Base-by-base conservation (phyloP, 1,284 basidiomycete species). In the Vanrija sp. region DNA sequence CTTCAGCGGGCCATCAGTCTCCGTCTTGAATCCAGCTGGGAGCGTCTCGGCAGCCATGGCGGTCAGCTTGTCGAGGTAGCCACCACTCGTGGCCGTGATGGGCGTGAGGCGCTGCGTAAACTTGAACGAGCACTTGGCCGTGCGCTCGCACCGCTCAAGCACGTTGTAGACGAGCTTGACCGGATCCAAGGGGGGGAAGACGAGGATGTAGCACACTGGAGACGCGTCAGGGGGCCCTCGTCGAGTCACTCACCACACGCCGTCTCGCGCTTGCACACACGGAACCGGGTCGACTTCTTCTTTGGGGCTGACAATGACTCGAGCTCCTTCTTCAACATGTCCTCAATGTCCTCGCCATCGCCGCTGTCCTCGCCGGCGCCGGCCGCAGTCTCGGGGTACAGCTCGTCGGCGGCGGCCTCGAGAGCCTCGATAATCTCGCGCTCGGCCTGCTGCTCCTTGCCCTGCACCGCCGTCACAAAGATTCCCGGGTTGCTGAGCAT, bases 371-470 rank as follows among this genome's bases (percentile, higher is more conserved):
- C 61, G 4, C 46, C 57, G 1, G 31, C 47, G 9, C 41, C 46
- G 15, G 59, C 59, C 15, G 41, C 50, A 1, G 64, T 68, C 20
- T 68, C 67, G 12, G 69, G 70, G 46, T 74, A 72, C 19, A 74
- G 55, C 52, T 66, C 69, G 53, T 74, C 72, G 18, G 65, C 70
- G 2, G 71, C 57, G n/a, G 43, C 46, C 49, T 74, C 72, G 9
- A 74, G 64, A 9, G 61, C 62, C 8, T 72, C 62, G 24, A 74
- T 57, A 24, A 74, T 46, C 53, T 74, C 72, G 20, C 61, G 49
- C 56, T 74, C 72, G 4, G 72, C 72, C 9, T 57, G 59, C 35
- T 55, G 54, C 53, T 74, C 72, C 51, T 70, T 71, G 47, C 64
- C 57, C 52, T 68, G 62, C 2, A 68, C 56, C 4, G 68, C 63